Evolutionary conservation across 768 basidiomycete species (phyloP).

Genomic region (Lactarius vividus): DNA sequence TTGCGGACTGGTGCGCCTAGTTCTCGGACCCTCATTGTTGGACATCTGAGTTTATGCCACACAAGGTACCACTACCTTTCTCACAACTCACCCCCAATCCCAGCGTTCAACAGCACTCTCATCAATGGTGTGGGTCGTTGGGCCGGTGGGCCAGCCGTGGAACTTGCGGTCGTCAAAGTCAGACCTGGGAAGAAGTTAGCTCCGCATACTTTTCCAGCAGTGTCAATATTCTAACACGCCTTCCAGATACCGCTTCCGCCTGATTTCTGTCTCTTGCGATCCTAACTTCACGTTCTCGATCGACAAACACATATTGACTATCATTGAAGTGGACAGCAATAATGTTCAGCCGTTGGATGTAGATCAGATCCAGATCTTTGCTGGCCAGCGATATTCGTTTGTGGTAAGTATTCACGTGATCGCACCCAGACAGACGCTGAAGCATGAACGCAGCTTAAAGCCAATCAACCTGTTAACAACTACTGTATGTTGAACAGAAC

Average conservation of each 20-base stretch:
- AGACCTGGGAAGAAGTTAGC: slow-evolving; percentile 33
- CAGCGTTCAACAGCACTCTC: slow-evolving; percentile 2
- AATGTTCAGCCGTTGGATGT: slow-evolving; percentile 40
- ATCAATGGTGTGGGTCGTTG: slow-evolving; percentile 44
- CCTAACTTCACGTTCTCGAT: slow-evolving; percentile 45
- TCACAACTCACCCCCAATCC: background rate
- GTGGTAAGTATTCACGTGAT: slow-evolving; percentile 30
- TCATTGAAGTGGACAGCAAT: slow-evolving; percentile 49
- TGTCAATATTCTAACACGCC: background rate
- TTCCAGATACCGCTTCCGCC: slow-evolving; percentile 38
- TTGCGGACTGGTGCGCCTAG: slow-evolving; percentile 37
- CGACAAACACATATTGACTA: slow-evolving; percentile 43
- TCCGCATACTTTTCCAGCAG: background rate
- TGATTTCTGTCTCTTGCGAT: slow-evolving; percentile 47
- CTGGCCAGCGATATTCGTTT: slow-evolving; percentile 53
- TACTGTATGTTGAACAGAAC: slow-evolving; percentile 22
- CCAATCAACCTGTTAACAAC: slow-evolving; percentile 29
- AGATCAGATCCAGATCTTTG: slow-evolving; percentile 45
- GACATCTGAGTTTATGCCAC: background rate
- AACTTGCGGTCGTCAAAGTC: slow-evolving; percentile 42
- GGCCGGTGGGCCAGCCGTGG: slow-evolving; percentile 35
- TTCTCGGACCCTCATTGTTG: background rate
- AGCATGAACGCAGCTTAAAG: slow-evolving; percentile 36
- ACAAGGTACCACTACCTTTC: slow-evolving; percentile 4
- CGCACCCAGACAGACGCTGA: slow-evolving; percentile 31